These are phyloP conservation scores for Proliferodiscus dingleyae DNA, from an alignment of 2,329 filamentous ascomycete genomes.

Conservation along the genomic window DNA sequence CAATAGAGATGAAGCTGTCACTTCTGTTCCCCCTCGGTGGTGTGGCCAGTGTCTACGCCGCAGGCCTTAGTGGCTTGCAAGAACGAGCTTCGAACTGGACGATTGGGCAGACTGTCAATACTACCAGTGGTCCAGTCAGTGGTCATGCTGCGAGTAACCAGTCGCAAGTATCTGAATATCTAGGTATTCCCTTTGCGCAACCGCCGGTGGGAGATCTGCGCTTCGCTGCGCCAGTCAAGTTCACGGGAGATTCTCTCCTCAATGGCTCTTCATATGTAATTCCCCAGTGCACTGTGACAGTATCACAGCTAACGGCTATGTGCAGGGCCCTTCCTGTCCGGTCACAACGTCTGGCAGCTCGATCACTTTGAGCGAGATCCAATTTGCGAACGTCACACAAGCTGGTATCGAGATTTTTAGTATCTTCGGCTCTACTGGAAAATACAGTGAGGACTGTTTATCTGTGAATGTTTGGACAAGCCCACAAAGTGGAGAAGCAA, in stretches of 20 bases:
- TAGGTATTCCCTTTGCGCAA: constrained; percentile 37
- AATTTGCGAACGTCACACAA: constrained; percentile 21
- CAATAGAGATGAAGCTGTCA: neutral
- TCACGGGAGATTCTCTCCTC: constrained; percentile 7
- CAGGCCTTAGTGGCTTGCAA: neutral
- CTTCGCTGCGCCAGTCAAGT: constrained; percentile 31
- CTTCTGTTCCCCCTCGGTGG: neutral
- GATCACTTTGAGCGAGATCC: neutral
- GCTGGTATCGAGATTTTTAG: constrained; percentile 13
- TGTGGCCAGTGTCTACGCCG: neutral
- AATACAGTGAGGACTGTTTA: constrained; percentile 35
- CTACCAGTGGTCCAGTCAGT: constrained; percentile 18
- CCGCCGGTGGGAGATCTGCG: constrained; percentile 34
- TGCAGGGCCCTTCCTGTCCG: constrained; percentile 20
- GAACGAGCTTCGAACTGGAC: constrained; percentile 8
- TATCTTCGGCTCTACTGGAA: constrained; percentile 4
- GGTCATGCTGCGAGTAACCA: constrained; percentile 17
- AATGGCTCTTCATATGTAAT: constrained; percentile 15
- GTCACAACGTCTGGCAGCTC: neutral
- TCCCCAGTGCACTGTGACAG: neutral
- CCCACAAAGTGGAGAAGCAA: constrained; percentile 27
- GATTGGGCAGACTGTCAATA: constrained; percentile 13
- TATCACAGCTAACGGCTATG: constrained; percentile 7
- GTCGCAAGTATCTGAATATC: constrained; percentile 29
- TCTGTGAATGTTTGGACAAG: constrained; percentile 37